A percentile compares a stretch with the other conserved stretches of the same genome.
phyloP scores from a whole-genome alignment of 1,284 basidiomycete species.

The Sporisorium iseilematis-ciliati region DNA sequence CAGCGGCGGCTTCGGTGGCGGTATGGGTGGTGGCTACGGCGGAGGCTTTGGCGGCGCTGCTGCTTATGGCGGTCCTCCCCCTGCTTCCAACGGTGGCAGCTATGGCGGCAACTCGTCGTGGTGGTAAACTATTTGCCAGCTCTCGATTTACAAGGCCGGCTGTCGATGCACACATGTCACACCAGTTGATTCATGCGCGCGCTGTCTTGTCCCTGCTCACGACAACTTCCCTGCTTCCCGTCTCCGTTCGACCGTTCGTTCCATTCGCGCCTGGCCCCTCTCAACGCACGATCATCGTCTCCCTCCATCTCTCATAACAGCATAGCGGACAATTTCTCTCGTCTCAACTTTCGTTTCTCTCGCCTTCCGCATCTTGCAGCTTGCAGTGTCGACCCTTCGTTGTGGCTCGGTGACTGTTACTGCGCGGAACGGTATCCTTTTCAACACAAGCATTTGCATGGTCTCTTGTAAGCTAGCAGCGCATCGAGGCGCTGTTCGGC shows the following conservation, averaged over 20 bases:
- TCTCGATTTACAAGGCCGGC: background rate
- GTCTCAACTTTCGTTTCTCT: constrained; percentile 12
- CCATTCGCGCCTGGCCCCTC: constrained; percentile 16
- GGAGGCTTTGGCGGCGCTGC: constrained; percentile 35
- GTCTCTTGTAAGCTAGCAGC: constrained; percentile 27
- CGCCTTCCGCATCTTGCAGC: background rate
- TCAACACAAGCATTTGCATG: constrained; percentile 35
- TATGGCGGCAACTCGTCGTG: constrained; percentile 55
- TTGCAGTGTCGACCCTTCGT: background rate
- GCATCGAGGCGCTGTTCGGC: constrained; percentile 26
- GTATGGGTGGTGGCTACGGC: constrained; percentile 48
- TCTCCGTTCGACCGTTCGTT: constrained; percentile 1
- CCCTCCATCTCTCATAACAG: constrained; percentile 19
- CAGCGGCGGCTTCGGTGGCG: constrained; percentile 55
- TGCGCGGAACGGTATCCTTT: background rate
- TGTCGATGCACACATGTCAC: background rate
- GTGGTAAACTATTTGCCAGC: constrained; percentile 27
- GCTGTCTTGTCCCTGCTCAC: background rate
- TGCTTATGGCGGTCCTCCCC: constrained; percentile 52
- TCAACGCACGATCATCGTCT: constrained; percentile 39
- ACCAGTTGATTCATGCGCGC: background rate
- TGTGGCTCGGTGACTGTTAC: background rate
- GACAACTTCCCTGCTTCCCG: constrained; percentile 1
- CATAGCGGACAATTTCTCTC: constrained; percentile 50
- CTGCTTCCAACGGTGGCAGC: constrained; percentile 52